Evolutionary conservation across 2,329 filamentous ascomycete species (phyloP).

Genomic region (Beauveria caledonica): DNA sequence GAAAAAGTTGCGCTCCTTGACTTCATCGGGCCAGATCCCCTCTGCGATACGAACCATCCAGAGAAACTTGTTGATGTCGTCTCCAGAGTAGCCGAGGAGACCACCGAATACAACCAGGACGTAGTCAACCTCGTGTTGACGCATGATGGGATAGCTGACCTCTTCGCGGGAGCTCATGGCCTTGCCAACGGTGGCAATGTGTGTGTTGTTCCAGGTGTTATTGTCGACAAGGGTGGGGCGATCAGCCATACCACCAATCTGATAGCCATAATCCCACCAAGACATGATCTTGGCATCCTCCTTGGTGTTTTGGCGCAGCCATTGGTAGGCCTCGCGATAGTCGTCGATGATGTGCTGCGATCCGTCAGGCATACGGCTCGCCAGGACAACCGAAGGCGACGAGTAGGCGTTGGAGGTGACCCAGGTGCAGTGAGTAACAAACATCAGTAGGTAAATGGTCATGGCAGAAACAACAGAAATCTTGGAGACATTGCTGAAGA

Average conservation of each 20-base stretch:
- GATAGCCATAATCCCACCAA: constrained; percentile 99
- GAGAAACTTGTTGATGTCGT: constrained; percentile 99
- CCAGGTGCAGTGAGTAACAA: constrained; percentile 98
- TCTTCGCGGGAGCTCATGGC: constrained; percentile 97
- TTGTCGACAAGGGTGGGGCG: constrained; percentile 96
- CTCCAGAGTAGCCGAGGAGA: constrained; percentile 91
- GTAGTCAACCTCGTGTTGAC: constrained; percentile 97
- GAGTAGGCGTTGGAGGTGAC: constrained; percentile 99
- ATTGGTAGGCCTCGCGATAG: constrained; percentile 98
- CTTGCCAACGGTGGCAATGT: constrained; percentile 98
- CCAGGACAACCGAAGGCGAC: constrained; percentile 91
- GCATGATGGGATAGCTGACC: constrained; percentile 97
- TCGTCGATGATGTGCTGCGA: constrained; percentile 98
- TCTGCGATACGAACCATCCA: constrained; percentile 99
- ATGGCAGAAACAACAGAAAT: constrained; percentile 63
- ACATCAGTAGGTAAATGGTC: constrained; percentile 76
- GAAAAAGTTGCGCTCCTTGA: constrained; percentile 95
- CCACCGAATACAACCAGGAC: constrained; percentile 96
- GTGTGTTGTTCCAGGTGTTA: constrained; percentile 99
- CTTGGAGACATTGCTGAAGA: constrained; percentile 78
- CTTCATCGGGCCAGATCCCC: constrained; percentile 99
- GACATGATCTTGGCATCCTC: constrained; percentile 98
- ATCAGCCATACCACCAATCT: constrained; percentile 99
- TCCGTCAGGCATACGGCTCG: constrained; percentile 85
- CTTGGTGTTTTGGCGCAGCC: constrained; percentile 94